These are phyloP conservation scores for Copromyces sp. DNA, from an alignment of 495 filamentous ascomycete genomes.

Conservation along the genomic window DNA sequence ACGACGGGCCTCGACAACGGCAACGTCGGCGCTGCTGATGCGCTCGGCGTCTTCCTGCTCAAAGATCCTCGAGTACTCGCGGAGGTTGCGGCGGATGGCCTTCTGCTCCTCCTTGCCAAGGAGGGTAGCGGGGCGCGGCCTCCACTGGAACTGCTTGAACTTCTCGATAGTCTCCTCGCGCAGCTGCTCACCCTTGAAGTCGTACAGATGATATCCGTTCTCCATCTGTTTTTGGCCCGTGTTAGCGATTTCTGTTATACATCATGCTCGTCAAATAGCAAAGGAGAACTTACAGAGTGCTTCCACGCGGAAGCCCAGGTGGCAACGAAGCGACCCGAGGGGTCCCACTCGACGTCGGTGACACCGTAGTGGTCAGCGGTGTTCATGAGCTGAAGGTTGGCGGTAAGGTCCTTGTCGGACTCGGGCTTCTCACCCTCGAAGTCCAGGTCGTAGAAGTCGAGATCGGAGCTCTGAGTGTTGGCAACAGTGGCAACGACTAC, in stretches of 20 bases:
- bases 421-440: constrained; percentile 95
- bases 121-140: constrained; percentile 78
- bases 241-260: constrained; percentile 26
- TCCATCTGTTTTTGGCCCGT: constrained; percentile 63
- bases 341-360: constrained; percentile 96
- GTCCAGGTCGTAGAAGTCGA: constrained; percentile 96
- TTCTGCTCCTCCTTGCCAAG: constrained; percentile 94
- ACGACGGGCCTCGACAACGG: constrained; percentile 80
- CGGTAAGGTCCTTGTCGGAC: constrained; percentile 84
- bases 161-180: constrained; percentile 90
- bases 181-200: constrained; percentile 82
- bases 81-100: constrained; percentile 92
- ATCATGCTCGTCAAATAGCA: background rate
- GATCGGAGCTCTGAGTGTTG: constrained; percentile 83
- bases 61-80: constrained; percentile 89
- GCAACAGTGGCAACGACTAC: constrained; percentile 86
- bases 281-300: constrained; percentile 59
- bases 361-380: constrained; percentile 92
- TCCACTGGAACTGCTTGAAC: constrained; percentile 96
- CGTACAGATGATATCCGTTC: constrained; percentile 96
- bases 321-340: constrained; percentile 86
- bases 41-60: constrained; percentile 90
- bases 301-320: constrained; percentile 91
- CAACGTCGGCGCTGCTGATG: constrained; percentile 83
- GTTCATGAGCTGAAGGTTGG: constrained; percentile 88